These are phyloP conservation scores for Gossypium trilobum DNA, from an alignment of 441 rosid species.

Conservation along the genomic window DNA sequence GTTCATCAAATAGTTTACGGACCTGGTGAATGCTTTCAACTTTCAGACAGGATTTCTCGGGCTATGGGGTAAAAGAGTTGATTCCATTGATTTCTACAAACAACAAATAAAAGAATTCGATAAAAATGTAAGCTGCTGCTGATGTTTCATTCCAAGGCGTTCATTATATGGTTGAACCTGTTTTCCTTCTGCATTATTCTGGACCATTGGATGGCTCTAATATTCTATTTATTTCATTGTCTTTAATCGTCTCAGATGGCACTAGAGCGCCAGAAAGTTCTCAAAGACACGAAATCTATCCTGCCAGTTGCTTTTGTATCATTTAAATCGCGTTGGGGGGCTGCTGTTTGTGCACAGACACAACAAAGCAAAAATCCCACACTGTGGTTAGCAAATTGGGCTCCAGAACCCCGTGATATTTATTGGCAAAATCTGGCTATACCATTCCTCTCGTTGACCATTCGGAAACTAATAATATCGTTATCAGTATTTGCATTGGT, in stretches of 20 bases:
- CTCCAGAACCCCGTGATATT: conserved; percentile 88
- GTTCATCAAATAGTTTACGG: neutral
- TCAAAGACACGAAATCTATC: conserved; percentile 56
- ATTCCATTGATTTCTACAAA: conserved; percentile 71
- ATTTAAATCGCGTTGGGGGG: conserved; percentile 84
- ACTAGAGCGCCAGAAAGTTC: conserved; percentile 56
- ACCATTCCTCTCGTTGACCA: conserved; percentile 74
- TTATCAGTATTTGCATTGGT: conserved; percentile 66
- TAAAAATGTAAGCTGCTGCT: conserved; percentile 39
- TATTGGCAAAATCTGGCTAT: conserved; percentile 85
- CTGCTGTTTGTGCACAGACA: conserved; percentile 93
- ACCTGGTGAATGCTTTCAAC: conserved; percentile 6
- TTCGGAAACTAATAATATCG: conserved; percentile 64
- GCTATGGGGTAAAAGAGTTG: conserved; percentile 66
- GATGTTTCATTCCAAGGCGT: neutral
- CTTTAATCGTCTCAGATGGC: conserved; percentile 43
- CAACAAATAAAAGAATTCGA: conserved; percentile 54
- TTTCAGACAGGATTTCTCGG: conserved; percentile 75
- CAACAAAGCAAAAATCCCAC: conserved; percentile 87
- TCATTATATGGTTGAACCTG: neutral
- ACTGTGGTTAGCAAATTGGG: conserved; percentile 79
- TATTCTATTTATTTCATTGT: neutral
- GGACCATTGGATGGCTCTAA: conserved; percentile 5
- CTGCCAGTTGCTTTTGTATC: conserved; percentile 79
- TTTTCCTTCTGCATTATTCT: neutral